Conservation (phyloP, 73 alveolate species). For the Paramecium sonneborni region DNA sequence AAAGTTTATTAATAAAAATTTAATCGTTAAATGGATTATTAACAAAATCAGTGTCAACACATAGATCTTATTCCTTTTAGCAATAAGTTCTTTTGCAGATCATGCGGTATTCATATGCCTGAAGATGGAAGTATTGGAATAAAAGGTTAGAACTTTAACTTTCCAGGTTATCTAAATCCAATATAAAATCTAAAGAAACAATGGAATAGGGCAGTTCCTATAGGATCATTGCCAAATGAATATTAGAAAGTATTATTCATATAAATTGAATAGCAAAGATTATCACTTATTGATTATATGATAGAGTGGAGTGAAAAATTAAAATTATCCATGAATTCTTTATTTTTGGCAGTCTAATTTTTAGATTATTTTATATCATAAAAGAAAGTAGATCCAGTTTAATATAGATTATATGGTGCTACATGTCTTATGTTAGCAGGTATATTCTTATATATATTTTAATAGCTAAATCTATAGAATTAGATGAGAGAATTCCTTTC, state of each 20-base stretch:
- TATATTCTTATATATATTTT: neutral
- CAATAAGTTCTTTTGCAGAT: constrained; percentile 12
- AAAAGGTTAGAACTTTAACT: neutral
- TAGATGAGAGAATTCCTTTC: constrained; percentile 69
- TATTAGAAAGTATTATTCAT: neutral
- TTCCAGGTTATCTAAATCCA: constrained; percentile 45
- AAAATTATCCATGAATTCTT: neutral
- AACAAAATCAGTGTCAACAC: constrained; percentile 7
- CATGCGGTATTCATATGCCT: constrained; percentile 36
- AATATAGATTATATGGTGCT: constrained; percentile 54
- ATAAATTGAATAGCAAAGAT: neutral
- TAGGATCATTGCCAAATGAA: neutral
- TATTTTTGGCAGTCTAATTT: constrained; percentile 33
- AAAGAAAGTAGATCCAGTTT: constrained; percentile 4
- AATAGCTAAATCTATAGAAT: constrained; percentile 59
- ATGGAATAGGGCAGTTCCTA: constrained; percentile 36
- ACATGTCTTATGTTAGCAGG: constrained; percentile 67
- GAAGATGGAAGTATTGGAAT: constrained; percentile 34
- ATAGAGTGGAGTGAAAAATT: constrained; percentile 54
- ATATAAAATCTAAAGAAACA: constrained; percentile 8
- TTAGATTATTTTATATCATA: constrained; percentile 36
- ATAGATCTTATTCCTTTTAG: neutral
- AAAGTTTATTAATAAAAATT: constrained; percentile 6
- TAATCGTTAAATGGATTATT: constrained; percentile 52
- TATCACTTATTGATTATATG: constrained; percentile 31